phyloP scores from a whole-genome alignment of 495 filamentous ascomycete species.

The Oleoguttula mirabilis region DNA sequence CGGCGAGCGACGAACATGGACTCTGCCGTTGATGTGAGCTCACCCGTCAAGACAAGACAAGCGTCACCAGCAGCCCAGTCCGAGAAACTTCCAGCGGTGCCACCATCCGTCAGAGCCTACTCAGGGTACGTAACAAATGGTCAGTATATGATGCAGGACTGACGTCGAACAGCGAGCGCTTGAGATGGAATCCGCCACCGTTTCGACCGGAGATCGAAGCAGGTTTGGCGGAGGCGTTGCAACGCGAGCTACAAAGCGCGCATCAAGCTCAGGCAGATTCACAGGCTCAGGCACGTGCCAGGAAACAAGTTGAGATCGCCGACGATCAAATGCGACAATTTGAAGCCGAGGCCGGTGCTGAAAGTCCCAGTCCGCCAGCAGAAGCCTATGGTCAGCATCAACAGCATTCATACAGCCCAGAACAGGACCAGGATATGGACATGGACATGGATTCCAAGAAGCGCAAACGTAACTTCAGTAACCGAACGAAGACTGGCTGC shows the following conservation, averaged over 20 bases:
- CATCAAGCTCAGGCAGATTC: neutral
- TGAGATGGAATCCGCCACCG: slow-evolving; percentile 9
- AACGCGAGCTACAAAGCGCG: slow-evolving; percentile 7
- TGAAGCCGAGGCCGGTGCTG: too few relatives aligned
- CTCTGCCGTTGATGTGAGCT: slow-evolving; percentile 14
- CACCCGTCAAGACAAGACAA: slow-evolving; percentile 1
- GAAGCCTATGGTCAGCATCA: neutral
- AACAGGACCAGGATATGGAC: neutral
- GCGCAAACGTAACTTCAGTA: slow-evolving; percentile 52
- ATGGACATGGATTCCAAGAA: slow-evolving; percentile 12
- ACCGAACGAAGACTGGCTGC: slow-evolving; percentile 93
- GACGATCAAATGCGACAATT: too few relatives aligned
- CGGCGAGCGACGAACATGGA: slow-evolving; percentile 8
- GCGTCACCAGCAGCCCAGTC: too few relatives aligned
- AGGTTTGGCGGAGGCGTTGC: slow-evolving; percentile 11
- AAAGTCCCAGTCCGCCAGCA: neutral
- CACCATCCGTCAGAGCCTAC: too few relatives aligned
- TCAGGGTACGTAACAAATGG: too few relatives aligned
- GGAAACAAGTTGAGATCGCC: too few relatives aligned
- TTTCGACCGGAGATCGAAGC: slow-evolving; percentile 15
- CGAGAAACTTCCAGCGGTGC: too few relatives aligned
- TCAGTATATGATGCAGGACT: too few relatives aligned
- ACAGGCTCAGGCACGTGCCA: neutral
- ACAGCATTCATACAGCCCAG: slow-evolving; percentile 3
- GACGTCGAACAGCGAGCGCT: too few relatives aligned